Evolutionary conservation across 2,329 filamentous ascomycete genomes (phyloP), one percentile per base, ranked within the genome.

Genomic region (Curvularia sp.): DNA sequence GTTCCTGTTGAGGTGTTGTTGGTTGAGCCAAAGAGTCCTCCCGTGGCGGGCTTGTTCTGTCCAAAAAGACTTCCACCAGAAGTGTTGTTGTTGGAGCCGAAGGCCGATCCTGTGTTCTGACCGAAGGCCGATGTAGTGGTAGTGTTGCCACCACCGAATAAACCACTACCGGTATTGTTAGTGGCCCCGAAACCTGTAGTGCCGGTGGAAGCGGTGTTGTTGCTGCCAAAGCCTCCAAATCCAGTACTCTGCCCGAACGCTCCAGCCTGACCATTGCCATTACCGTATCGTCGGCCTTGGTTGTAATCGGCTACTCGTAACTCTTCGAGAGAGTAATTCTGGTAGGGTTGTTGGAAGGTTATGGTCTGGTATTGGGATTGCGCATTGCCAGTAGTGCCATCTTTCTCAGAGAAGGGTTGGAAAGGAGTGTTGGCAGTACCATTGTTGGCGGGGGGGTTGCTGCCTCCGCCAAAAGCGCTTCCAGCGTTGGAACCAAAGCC

Each of bases 241-340:
- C 80, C 79, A 59, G 84, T 86, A 66, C 81, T 84, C 57, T 88
- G 83, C 18, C 93, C 94, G 77, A 97, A 97, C 7, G 90, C 91
- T 57, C 93, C 93, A 46, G 87, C 81, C 65, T 93, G 90, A 28
- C 92, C 92, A 61, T 89, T 92, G 41, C 86, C 84, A 77, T 94
- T 96, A 32, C 93, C 95, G 74, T 86, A 92, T 53, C 89, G 89
- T 58, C 93, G 88, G 49, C 93, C 93, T 77, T 93, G 90, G 58
- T 89, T 86, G 75, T 99, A 99, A 77, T 99, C 95, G 45, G 87
- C 92, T 60, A 96, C 56, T 56, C 81, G 77, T 66, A 83, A 59
- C 65, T 83, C 81, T 63, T 90, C 95, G n/a, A 91, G 86, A 9
- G 94, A 97, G 82, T 90, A 98, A 75, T 95, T 96, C 76, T 88